Base-by-base conservation (phyloP, 352 stramenopile species). In the Aphanomyces invadans region DNA sequence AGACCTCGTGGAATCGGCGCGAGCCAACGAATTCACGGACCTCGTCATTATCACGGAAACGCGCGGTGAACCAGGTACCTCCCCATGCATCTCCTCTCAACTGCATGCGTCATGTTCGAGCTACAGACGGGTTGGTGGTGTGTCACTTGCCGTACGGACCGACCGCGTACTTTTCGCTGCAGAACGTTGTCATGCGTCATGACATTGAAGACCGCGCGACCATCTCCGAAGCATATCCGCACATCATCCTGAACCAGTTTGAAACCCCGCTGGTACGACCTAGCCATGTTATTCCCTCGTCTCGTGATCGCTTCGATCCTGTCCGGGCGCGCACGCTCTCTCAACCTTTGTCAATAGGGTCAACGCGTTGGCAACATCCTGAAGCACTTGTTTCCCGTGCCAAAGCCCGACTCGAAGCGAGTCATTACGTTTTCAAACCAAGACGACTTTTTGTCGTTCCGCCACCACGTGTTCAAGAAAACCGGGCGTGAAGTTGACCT, bases 401-500 rank as follows among this genome's bases (percentile, higher is more conserved):
- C 97, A 3, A 98, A 98, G 74, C 65, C 83, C 21, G 97, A 99
- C 73, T 91, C 95, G 26, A 96, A 97, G 74, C 89, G 97, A 48
- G 90, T 99, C 3, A 95, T 99, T 44, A 99, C 97, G 33, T 97
- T 99, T 69, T 91, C 88, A 19, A 99, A 99, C 76, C 81, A 98
- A 69, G 93, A 97, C 71, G 97, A 99, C 80, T 98, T 97, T 72
- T 97, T 99, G 70, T 98, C 90, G 25, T 99, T 99, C 78, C 92
- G 97, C 48, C 97, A 99, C 79, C 97, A 99, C 79, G 96, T 98
- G 32, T 99, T 98, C 78, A 97, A 96, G 73, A 97, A 98, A 69
- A 89, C 81, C 45, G 88, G 89, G 3, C 78, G 86, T 12, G 82
- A 92, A 61, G 93, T 99, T 17, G 87, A 96, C 65, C 81, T 99